Percentiles rank a stretch among this genome's conserved stretches.
Evolutionary conservation across 768 basidiomycete species (phyloP).

Genomic region (Panaeolus papilionaceus): DNA sequence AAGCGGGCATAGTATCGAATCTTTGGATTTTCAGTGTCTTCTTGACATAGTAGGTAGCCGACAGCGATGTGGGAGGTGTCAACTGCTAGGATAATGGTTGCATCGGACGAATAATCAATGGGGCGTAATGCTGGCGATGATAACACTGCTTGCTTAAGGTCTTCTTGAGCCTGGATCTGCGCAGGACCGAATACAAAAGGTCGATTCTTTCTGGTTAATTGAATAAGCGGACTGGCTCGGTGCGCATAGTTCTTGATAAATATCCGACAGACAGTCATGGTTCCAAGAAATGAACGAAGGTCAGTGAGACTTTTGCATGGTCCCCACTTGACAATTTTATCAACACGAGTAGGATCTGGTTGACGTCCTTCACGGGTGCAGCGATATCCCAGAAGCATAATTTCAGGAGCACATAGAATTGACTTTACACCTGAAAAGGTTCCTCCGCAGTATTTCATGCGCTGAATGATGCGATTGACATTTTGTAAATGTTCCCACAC

Average conservation of each 20-base stretch:
- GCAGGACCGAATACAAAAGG: constrained; percentile 36
- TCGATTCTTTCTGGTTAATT: constrained; percentile 34
- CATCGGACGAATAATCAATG: constrained; percentile 37
- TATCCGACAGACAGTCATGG: constrained; percentile 31
- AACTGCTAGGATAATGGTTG: constrained; percentile 40
- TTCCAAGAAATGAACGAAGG: constrained; percentile 34
- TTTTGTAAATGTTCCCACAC: constrained; percentile 41
- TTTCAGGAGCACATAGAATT: constrained; percentile 22
- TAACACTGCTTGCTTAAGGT: constrained; percentile 33
- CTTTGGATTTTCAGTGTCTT: constrained; percentile 22
- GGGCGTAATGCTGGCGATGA: constrained; percentile 34
- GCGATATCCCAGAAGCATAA: constrained; percentile 20
- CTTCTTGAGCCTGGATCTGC: constrained; percentile 29
- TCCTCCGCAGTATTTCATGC: constrained; percentile 32
- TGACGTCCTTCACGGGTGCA: constrained; percentile 34
- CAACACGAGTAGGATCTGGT: constrained; percentile 30
- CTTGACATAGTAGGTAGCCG: constrained; percentile 40
- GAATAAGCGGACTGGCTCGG: constrained; percentile 27
- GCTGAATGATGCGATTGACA: constrained; percentile 36
- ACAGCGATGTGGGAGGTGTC: constrained; percentile 42
- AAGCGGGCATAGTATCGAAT: constrained; percentile 35
- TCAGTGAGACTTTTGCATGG: constrained; percentile 22
- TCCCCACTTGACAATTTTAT: constrained; percentile 35
- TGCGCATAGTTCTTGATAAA: constrained; percentile 38
- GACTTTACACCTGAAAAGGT: constrained; percentile 41